Percentiles rank a stretch among this genome's conserved stretches.
These are phyloP conservation scores for Arxiozyma heterogenica DNA, from an alignment of 1,139 yeast species.

Conservation along the genomic window DNA sequence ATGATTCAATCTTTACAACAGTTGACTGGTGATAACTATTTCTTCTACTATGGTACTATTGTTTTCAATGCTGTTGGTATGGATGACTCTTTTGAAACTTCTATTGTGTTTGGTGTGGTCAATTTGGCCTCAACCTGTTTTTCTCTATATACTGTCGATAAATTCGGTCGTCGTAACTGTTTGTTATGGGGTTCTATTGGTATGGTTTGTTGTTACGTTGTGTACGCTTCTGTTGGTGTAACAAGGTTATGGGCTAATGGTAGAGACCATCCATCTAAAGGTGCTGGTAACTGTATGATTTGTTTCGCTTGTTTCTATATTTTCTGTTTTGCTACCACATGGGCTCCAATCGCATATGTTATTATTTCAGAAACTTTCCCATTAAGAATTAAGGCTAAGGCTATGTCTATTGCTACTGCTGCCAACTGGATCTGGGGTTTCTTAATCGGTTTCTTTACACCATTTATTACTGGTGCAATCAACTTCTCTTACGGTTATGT, in stretches of 20 bases:
- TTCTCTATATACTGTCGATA: constrained; percentile 59
- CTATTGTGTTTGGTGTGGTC: constrained; percentile 69
- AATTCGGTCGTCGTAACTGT: constrained; percentile 61
- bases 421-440: constrained; percentile 77
- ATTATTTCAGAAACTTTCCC: constrained; percentile 73
- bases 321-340: constrained; percentile 72
- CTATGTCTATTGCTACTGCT: constrained; percentile 64
- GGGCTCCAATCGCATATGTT: constrained; percentile 79
- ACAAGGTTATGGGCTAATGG: constrained; percentile 52
- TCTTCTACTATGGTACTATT: constrained; percentile 74
- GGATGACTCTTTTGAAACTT: constrained; percentile 62
- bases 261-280: constrained; percentile 42
- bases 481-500: constrained; percentile 55
- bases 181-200: constrained; percentile 55
- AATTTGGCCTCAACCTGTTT: constrained; percentile 68
- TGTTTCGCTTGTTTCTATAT: constrained; percentile 71
- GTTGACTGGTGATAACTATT: constrained; percentile 71
- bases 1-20: constrained; percentile 64
- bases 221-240: constrained; percentile 64
- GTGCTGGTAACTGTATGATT: constrained; percentile 72
- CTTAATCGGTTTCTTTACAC: constrained; percentile 68
- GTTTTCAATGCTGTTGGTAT: constrained; percentile 71
- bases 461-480: constrained; percentile 48
- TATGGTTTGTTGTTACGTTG: constrained; percentile 56
- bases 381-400: constrained; percentile 68